Evolutionary conservation across 148 eudicot species (phyloP).

Genomic region (Fallopia convolvulus): DNA sequence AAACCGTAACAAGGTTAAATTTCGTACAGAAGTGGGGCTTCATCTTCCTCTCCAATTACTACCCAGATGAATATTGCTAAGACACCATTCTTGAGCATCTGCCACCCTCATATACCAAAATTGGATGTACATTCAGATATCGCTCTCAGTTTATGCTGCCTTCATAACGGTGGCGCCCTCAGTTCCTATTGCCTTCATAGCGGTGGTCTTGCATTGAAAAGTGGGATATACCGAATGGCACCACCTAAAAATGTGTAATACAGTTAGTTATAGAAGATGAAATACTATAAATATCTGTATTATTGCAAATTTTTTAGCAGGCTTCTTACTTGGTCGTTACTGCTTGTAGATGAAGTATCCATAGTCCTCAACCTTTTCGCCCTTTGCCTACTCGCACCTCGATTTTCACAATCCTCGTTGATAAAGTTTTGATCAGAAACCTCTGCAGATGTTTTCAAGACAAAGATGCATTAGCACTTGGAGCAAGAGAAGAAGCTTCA

Average conservation of each 20-base stretch:
- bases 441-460: constrained; percentile 30
- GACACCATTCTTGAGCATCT: background rate
- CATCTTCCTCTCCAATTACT: background rate
- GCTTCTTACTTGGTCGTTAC: constrained; percentile 24
- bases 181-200: background rate
- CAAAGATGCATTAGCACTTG: background rate
- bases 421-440: constrained; percentile 64
- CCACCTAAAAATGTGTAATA: constrained; percentile 24
- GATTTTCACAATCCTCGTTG: constrained; percentile 36
- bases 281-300: background rate
- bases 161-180: background rate
- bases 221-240: constrained; percentile 18
- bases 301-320: too few species aligned
- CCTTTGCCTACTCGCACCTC: constrained; percentile 16
- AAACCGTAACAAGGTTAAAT: background rate
- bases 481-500: background rate
- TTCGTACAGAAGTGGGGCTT: background rate
- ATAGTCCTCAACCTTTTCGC: constrained; percentile 31
- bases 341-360: constrained; percentile 19
- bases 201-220: background rate
- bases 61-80: background rate
- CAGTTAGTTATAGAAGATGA: background rate
- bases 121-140: background rate
- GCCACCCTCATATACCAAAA: background rate
- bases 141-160: background rate